Evolutionary conservation across 768 basidiomycete species (phyloP), one percentile per base, ranked within the genome.

Genomic region (Trametes elegans): DNA sequence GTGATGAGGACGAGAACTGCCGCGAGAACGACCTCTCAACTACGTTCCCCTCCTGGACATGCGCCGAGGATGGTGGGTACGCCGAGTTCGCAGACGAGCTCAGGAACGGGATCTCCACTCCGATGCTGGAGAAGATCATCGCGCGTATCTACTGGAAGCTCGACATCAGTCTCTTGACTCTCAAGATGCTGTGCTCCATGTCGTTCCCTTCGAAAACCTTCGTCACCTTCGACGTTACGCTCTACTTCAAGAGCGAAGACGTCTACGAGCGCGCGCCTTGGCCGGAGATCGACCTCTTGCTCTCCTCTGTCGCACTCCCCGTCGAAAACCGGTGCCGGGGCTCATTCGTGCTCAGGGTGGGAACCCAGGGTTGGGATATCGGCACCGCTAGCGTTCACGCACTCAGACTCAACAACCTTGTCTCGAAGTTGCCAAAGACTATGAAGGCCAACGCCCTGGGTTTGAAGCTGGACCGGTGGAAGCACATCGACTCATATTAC

Each of bases 91-190:
- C 35, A 10, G 44, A 18, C 11, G 36, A 54, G 44, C 35, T 54
- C 28, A 7, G 19, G 3, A 23, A 13, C 7, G 31, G 19, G 18
- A 29, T 54, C 38, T 16, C 13, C 28, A 54, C 45, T 5, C 35
- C 26, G 7, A 54, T 54, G 53, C 44, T 54, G 18, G 44, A 47
- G 38, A 14, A 45, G 16, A 19, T 46, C 35, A 18, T 27, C 5
- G 44, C n/a, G 27, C 7, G 27, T 18, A 54, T 54, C 16, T 9
- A 45, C 26, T 54, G 53, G 53, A 46, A 29, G 27, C 46, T 26
- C 53, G 27, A 21, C 34, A 18, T 54, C 32, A 54, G 53, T 38
- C 53, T 32, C 18, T 16, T 46, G 11, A 47, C 53, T 23, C 44
- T 40, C 19, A 40, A 47, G 53, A 54, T 47, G 44, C 28, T 46